These are phyloP conservation scores for Magnolia sinica DNA, from an alignment of 164 flowering plant species.

Conservation along the genomic window DNA sequence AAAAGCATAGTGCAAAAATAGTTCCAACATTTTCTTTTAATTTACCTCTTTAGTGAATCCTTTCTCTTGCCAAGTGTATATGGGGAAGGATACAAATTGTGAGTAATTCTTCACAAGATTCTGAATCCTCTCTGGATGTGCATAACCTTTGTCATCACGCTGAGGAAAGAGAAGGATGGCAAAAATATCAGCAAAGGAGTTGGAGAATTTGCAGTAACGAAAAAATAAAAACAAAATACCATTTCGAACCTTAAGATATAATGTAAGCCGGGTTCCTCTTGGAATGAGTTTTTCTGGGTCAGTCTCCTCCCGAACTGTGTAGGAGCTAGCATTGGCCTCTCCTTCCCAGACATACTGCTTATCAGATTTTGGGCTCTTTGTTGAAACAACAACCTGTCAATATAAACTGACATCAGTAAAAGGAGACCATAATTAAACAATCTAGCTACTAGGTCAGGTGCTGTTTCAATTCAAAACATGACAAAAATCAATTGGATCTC, in stretches of 20 bases:
- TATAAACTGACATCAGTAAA: neutral
- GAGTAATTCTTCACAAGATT: constrained; percentile 94
- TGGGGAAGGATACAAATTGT: constrained; percentile 95
- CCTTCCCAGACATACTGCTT: constrained; percentile 98
- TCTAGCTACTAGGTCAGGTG: neutral
- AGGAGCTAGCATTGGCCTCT: constrained; percentile 87
- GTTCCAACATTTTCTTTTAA: neutral
- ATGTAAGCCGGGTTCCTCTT: constrained; percentile 83
- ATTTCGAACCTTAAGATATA: constrained; percentile 72
- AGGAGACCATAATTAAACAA: neutral
- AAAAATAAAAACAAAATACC: neutral
- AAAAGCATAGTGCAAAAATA: neutral
- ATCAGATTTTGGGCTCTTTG: constrained; percentile 94
- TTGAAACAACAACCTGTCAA: constrained; percentile 78
- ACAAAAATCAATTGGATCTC: neutral
- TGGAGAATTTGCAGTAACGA: neutral
- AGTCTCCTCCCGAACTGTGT: constrained; percentile 82
- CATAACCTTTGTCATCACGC: constrained; percentile 86
- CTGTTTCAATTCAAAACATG: neutral
- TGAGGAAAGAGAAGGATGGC: constrained; percentile 20
- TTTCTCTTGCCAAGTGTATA: constrained; percentile 94
- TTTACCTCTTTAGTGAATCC: constrained; percentile 89
- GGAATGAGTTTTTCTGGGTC: constrained; percentile 81
- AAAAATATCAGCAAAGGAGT: neutral
- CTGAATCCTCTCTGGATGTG: constrained; percentile 86